Conservation (phyloP, 2,329 filamentous ascomycete genomes). For the Cryphonectria naterciae region DNA sequence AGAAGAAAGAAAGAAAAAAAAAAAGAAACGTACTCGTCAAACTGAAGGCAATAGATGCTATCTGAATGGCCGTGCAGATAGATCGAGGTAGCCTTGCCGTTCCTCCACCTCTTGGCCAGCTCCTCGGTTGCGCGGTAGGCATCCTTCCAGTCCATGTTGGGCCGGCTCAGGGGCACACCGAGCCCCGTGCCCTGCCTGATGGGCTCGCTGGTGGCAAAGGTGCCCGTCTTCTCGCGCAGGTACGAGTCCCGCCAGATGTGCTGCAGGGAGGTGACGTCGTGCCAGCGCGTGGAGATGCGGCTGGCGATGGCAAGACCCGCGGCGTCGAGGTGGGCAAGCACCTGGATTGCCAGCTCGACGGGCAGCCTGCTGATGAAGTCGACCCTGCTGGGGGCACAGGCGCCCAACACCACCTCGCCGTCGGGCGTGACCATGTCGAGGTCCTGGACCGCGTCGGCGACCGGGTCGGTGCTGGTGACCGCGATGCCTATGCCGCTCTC, state of each 20-base stretch:
- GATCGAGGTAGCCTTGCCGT: conserved; percentile 76
- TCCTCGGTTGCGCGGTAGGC: conserved; percentile 79
- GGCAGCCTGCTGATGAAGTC: conserved; percentile 63
- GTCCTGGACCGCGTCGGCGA: conserved; percentile 38
- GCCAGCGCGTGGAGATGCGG: conserved; percentile 57
- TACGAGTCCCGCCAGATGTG: conserved; percentile 69
- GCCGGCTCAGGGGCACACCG: conserved; percentile 59
- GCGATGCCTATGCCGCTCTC: conserved; percentile 69
- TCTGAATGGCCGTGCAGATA: conserved; percentile 94
- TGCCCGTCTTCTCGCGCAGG: conserved; percentile 61
- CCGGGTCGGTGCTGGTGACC: conserved; percentile 48
- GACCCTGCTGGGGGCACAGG: conserved; percentile 46
- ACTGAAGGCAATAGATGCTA: conserved; percentile 97
- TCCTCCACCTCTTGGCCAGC: conserved; percentile 79
- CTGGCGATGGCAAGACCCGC: conserved; percentile 53
- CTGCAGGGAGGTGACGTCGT: conserved; percentile 51
- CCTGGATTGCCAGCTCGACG: conserved; percentile 61
- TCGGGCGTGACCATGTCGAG: conserved; percentile 29
- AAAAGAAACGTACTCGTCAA: conserved; percentile 77
- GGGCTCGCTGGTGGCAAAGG: conserved; percentile 60
- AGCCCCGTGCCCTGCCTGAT: conserved; percentile 58
- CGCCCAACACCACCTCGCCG: conserved; percentile 39
- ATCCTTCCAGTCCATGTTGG: conserved; percentile 79
- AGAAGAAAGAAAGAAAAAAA: not conserved
- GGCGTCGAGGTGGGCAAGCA: conserved; percentile 61